These are phyloP conservation scores for Mycena crocata DNA, from an alignment of 768 basidiomycete genomes.

Conservation along the genomic window DNA sequence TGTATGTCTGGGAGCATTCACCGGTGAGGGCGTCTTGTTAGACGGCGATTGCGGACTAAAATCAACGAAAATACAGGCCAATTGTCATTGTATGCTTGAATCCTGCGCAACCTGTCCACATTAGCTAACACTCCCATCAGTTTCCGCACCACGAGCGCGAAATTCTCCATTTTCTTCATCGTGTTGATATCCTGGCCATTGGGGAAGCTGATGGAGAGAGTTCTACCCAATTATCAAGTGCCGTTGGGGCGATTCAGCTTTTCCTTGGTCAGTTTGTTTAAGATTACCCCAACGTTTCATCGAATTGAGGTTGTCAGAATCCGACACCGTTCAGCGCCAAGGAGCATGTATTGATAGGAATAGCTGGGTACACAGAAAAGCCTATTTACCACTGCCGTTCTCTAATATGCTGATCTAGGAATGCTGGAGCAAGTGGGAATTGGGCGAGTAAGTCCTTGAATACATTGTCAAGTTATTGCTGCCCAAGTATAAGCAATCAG, in stretches of 20 bases:
- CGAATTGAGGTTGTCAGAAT: slow-evolving; percentile 34
- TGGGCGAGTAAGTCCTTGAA: not conserved
- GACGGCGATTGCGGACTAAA: not conserved
- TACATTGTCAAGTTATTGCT: not conserved
- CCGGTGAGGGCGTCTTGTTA: not conserved
- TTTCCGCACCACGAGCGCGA: slow-evolving; percentile 10
- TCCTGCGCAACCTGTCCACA: not conserved
- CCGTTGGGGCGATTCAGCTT: not conserved
- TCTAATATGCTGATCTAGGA: not conserved
- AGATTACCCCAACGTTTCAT: not conserved
- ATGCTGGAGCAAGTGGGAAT: not conserved
- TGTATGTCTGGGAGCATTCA: slow-evolving; percentile 1
- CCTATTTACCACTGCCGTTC: not conserved
- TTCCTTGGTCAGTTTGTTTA: not conserved
- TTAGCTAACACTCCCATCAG: not conserved
- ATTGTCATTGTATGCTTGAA: slow-evolving; percentile 1
- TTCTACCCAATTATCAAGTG: not conserved
- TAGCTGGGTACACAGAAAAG: slow-evolving; percentile 26
- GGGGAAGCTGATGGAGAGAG: slow-evolving; percentile 9
- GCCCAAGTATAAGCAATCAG: not conserved
- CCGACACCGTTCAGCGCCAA: slow-evolving; percentile 61
- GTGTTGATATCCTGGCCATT: slow-evolving; percentile 9
- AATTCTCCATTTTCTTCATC: slow-evolving; percentile 15
- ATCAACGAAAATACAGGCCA: too few relatives aligned
- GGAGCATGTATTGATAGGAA: slow-evolving; percentile 50